Base-by-base conservation (phyloP, 352 stramenopile species). In the Lagenidium sp. region DNA sequence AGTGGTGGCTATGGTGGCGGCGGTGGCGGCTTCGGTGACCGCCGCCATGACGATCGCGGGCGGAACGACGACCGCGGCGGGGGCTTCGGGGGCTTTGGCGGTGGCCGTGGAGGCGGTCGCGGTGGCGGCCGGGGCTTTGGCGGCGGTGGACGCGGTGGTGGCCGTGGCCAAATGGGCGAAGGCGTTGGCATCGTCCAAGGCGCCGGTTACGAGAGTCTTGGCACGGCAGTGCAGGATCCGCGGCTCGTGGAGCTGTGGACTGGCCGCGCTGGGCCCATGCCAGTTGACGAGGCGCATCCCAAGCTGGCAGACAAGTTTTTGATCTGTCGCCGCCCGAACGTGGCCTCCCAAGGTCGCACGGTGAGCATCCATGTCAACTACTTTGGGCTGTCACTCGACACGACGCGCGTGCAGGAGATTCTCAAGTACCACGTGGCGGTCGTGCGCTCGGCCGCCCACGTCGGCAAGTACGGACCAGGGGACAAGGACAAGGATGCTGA, bases 341-440 rank as follows among this genome's bases (percentile, higher is more conserved):
- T 71, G 20, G 57, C 55, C 0, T 50, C 37, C 4, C 41, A 42
- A 15, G 69, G 67, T 12, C 65, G 66, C 7, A 67, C 50, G 0
- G 63, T 70, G 26, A 58, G 57, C 10, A 31, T 89, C 32, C 51
- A 61, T 6, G 63, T 82, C 4, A 90, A 90, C 41, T 83, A 82
- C 54, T 87, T 86, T 36, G 50, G 45, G 12, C 39, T 90, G 7
- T 64, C 60, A n/a, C 28, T 90, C 5, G 65, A 85, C 29, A 44
- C 50, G 15, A 57, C 32, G 3, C 53, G 57, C 7, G 50, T 50
- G 21, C 18, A 41, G 0, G 74, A 90, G 39, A 65, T 87, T 26
- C 85, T 82, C 50, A 85, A 87, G 46, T 90, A 90, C 41, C 71
- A 85, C 44, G 67, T 84, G 20, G 44, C 67, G 4, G 72, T 90